Evolutionary conservation across 345 rosid genomes (phyloP).

Genomic region (Dipteronia dyeriana): DNA sequence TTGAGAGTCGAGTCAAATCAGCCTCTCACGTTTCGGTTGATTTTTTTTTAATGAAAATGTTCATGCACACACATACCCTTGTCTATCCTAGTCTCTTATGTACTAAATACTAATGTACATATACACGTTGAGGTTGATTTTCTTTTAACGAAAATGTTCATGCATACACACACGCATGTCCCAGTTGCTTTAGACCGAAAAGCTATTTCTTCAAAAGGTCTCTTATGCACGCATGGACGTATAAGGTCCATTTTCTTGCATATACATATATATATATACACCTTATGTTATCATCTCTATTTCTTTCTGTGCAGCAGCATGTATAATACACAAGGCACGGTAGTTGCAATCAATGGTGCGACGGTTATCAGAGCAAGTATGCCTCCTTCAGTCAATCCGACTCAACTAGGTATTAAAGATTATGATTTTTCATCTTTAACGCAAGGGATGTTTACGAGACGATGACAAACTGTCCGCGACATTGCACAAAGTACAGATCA

Average conservation of each 20-base stretch:
- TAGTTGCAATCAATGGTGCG: conserved; percentile 32
- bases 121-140: too few species aligned
- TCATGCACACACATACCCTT: too few species aligned
- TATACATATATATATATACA: neutral
- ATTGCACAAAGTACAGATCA: neutral
- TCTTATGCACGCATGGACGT: too few species aligned
- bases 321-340: conserved; percentile 24
- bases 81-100: neutral
- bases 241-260: neutral
- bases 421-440: conserved; percentile 51
- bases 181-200: neutral
- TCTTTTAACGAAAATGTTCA: too few species aligned
- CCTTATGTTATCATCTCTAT: neutral
- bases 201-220: neutral
- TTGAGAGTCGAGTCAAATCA: neutral
- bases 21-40: too few species aligned
- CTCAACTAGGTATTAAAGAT: conserved; percentile 39
- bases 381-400: conserved; percentile 28
- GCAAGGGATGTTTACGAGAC: conserved; percentile 45
- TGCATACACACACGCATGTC: too few species aligned
- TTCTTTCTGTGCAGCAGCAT: conserved; percentile 31
- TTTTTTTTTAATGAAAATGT: too few species aligned
- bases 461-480: neutral
- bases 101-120: neutral
- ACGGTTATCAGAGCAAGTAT: conserved; percentile 13